Percentiles rank a stretch among this genome's conserved stretches.
phyloP scores from a whole-genome alignment of 148 eudicot genomes.

The Agrostemma githago region DNA sequence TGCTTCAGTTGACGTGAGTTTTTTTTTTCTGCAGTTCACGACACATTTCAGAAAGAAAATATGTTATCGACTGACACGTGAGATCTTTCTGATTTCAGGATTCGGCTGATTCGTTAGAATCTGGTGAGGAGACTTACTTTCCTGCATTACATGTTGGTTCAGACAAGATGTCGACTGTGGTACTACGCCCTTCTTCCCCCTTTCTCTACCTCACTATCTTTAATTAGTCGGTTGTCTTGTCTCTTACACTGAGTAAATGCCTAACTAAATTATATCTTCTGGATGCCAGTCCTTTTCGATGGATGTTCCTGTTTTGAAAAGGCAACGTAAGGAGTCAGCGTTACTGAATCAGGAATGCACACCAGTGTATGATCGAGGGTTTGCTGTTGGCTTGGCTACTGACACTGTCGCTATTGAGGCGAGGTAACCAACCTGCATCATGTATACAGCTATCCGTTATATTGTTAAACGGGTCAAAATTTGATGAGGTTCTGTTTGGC shows the following conservation, averaged over 20 bases:
- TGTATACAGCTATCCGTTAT: background rate
- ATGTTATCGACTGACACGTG: background rate
- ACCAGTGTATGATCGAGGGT: constrained; percentile 38
- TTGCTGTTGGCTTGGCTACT: constrained; percentile 34
- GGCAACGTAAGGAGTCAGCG: constrained; percentile 24
- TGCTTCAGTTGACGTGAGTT: constrained; percentile 27
- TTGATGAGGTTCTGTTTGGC: background rate
- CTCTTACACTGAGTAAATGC: background rate
- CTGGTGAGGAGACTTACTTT: constrained; percentile 41
- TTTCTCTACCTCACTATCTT: background rate
- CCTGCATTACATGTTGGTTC: constrained; percentile 38
- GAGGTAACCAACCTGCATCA: constrained; percentile 19
- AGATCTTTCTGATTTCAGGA: constrained; percentile 25
- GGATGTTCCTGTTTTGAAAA: constrained; percentile 31
- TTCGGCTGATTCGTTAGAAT: constrained; percentile 25
- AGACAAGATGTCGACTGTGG: constrained; percentile 33
- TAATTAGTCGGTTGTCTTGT: background rate
- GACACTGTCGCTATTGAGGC: constrained; percentile 21
- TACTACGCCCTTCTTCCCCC: constrained; percentile 20
- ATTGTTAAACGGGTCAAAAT: background rate
- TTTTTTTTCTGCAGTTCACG: background rate
- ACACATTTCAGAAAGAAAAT: background rate
- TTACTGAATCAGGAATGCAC: constrained; percentile 23
- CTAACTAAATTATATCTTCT: constrained; percentile 12
- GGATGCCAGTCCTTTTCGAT: constrained; percentile 36